Percentiles rank a stretch among this genome's conserved stretches.
These are phyloP conservation scores for Furcasterigmium furcatum DNA, from an alignment of 2,329 filamentous ascomycete genomes.

Conservation along the genomic window DNA sequence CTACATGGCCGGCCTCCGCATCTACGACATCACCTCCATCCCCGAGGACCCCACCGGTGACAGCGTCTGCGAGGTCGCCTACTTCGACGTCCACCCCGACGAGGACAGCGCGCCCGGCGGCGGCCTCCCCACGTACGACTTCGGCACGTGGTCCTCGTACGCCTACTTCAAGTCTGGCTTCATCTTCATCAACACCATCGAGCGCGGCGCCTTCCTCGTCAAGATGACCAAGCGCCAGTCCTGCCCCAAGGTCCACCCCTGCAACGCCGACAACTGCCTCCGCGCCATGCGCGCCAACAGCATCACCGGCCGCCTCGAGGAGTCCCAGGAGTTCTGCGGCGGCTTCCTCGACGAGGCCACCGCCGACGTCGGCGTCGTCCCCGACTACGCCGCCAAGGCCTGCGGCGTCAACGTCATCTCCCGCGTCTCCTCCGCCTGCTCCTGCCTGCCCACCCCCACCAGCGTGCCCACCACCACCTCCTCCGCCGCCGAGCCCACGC, in stretches of 20 bases:
- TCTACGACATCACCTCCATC: slow-evolving; percentile 32
- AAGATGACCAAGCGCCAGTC: slow-evolving; percentile 25
- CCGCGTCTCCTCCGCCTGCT: slow-evolving; percentile 15
- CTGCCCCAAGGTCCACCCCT: slow-evolving; percentile 14
- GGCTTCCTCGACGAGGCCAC: slow-evolving; percentile 11
- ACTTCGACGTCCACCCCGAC: slow-evolving; percentile 48
- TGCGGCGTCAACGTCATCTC: slow-evolving; percentile 15
- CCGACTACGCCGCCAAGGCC: slow-evolving; percentile 14
- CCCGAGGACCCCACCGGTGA: slow-evolving; percentile 38
- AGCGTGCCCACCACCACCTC: slow-evolving; percentile 1
- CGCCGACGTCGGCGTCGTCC: slow-evolving; percentile 14
- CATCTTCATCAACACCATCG: slow-evolving; percentile 49
- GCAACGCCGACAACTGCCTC: slow-evolving; percentile 32
- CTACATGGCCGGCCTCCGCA: slow-evolving; percentile 45
- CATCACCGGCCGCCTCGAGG: slow-evolving; percentile 24
- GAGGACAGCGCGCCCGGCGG: slow-evolving; percentile 37
- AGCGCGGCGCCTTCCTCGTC: slow-evolving; percentile 45
- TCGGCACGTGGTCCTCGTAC: slow-evolving; percentile 45
- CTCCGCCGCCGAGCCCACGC: slow-evolving; percentile 1
- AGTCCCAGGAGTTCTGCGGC: slow-evolving; percentile 27
- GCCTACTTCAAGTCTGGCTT: slow-evolving; percentile 45
- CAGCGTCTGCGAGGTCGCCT: slow-evolving; percentile 41
- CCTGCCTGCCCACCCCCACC: slow-evolving; percentile 17
- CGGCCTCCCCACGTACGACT: slow-evolving; percentile 32
- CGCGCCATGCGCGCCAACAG: slow-evolving; percentile 29